Percentiles rank a stretch among this genome's conserved stretches.
These are phyloP conservation scores for Dendrobium officinale DNA, from an alignment of 106 monocot genomes.

Conservation along the genomic window DNA sequence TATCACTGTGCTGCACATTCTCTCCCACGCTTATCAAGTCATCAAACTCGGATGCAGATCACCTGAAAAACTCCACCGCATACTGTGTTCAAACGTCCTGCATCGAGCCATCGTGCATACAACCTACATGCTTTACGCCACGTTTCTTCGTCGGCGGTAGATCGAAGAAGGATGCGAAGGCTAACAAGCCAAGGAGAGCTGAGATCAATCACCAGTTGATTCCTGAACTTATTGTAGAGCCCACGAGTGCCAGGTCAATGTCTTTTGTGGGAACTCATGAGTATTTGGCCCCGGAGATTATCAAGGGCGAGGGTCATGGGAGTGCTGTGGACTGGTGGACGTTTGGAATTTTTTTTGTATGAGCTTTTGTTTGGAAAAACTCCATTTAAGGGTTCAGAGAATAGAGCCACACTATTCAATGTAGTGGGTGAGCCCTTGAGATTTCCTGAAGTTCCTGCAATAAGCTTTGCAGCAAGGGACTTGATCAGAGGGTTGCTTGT, in stretches of 20 bases:
- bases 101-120: slow-evolving; percentile 5
- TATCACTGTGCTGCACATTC: slow-evolving; percentile 6
- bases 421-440: background rate
- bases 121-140: slow-evolving; percentile 1
- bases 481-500: slow-evolving; percentile 3
- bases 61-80: background rate
- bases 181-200: too few relatives aligned
- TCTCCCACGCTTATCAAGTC: slow-evolving; percentile 4
- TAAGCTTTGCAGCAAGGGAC: background rate
- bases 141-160: background rate
- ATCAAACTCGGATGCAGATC: background rate
- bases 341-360: background rate
- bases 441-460: background rate
- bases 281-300: slow-evolving; percentile 3
- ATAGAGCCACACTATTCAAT: slow-evolving; percentile 2
- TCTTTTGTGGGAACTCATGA: slow-evolving; percentile 6
- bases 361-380: slow-evolving; percentile 5
- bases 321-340: slow-evolving; percentile 8
- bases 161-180: background rate
- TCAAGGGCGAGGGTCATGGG: slow-evolving; percentile 5
- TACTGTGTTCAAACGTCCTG: slow-evolving; percentile 1
- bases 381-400: slow-evolving; percentile 1
- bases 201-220: background rate
- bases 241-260: slow-evolving; percentile 3
- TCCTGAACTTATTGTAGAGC: slow-evolving; percentile 1